phyloP scores from a whole-genome alignment of 2,329 filamentous ascomycete species.

The Gremmenia infestans region DNA sequence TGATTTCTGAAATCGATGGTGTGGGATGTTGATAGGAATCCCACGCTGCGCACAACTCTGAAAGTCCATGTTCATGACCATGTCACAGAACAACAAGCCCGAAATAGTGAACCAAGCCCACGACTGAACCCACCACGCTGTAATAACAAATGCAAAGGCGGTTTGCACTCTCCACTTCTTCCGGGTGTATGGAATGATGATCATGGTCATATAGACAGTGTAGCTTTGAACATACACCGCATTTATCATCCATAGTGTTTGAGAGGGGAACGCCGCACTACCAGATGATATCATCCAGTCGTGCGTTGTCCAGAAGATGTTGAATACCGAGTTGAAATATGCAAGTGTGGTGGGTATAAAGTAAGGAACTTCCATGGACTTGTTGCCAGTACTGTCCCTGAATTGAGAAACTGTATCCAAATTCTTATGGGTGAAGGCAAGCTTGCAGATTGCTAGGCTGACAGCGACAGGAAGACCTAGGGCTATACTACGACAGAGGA shows the following conservation, averaged over 20 bases:
- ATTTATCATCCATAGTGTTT: constrained; percentile 41
- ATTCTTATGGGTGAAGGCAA: constrained; percentile 35
- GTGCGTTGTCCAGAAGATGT: constrained; percentile 41
- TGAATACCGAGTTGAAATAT: constrained; percentile 42
- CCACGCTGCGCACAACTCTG: constrained; percentile 22
- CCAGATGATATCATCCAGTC: constrained; percentile 36
- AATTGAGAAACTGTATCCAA: constrained; percentile 36
- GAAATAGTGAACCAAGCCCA: constrained; percentile 43
- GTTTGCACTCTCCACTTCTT: constrained; percentile 16
- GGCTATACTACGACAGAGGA: neutral
- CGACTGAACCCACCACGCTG: constrained; percentile 42
- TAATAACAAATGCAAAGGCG: constrained; percentile 35
- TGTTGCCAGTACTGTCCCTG: constrained; percentile 34
- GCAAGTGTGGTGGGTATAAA: constrained; percentile 35
- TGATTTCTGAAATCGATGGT: neutral
- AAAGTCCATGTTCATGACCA: constrained; percentile 39
- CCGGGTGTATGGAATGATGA: constrained; percentile 35
- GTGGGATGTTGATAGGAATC: constrained; percentile 17
- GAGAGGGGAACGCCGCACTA: constrained; percentile 38
- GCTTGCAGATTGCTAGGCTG: constrained; percentile 37
- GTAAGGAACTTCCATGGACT: constrained; percentile 32
- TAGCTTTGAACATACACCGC: constrained; percentile 43
- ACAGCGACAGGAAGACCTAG: constrained; percentile 38
- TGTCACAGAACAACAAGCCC: constrained; percentile 37
- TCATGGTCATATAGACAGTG: constrained; percentile 44